Conservation (phyloP, 2,329 filamentous ascomycete genomes). For the Aspergillus ustus region DNA sequence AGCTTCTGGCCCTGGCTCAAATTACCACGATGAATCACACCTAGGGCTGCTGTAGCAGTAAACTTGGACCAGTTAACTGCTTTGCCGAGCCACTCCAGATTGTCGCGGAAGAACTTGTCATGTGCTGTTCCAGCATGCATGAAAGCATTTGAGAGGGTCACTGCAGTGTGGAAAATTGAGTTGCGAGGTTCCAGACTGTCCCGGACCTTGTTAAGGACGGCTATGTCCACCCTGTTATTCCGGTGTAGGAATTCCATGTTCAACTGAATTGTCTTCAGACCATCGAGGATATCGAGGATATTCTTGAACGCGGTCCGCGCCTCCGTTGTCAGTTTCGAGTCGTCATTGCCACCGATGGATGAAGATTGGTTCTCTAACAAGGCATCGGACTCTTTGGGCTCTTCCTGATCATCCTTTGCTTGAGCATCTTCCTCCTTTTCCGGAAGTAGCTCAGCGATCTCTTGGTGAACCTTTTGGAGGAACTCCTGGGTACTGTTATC, state of each 20-base stretch:
- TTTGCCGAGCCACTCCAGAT: constrained; percentile 96
- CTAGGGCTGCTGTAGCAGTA: constrained; percentile 91
- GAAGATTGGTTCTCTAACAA: constrained; percentile 57
- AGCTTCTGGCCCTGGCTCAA: constrained; percentile 91
- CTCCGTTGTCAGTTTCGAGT: constrained; percentile 50
- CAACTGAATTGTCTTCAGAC: constrained; percentile 89
- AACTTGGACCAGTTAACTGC: constrained; percentile 99
- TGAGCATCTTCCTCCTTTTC: constrained; percentile 46
- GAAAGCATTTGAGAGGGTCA: constrained; percentile 97
- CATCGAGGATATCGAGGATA: constrained; percentile 71
- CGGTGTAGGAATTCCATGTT: constrained; percentile 96
- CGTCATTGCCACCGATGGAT: constrained; percentile 49
- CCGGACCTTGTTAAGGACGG: constrained; percentile 92
- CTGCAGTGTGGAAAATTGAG: constrained; percentile 97
- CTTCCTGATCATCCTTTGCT: constrained; percentile 56
- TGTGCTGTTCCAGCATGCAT: constrained; percentile 99
- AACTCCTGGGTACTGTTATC: constrained; percentile 99
- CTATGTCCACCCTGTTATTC: constrained; percentile 90
- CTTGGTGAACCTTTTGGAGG: constrained; percentile 82
- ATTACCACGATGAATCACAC: constrained; percentile 96
- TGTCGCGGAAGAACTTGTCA: constrained; percentile 98
- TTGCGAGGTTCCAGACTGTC: constrained; percentile 95
- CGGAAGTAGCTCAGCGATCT: constrained; percentile 65
- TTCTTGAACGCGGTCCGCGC: constrained; percentile 60
- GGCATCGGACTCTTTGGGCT: constrained; percentile 62